Base-by-base conservation (phyloP, 345 rosid species). In the Carallia brachiata region DNA sequence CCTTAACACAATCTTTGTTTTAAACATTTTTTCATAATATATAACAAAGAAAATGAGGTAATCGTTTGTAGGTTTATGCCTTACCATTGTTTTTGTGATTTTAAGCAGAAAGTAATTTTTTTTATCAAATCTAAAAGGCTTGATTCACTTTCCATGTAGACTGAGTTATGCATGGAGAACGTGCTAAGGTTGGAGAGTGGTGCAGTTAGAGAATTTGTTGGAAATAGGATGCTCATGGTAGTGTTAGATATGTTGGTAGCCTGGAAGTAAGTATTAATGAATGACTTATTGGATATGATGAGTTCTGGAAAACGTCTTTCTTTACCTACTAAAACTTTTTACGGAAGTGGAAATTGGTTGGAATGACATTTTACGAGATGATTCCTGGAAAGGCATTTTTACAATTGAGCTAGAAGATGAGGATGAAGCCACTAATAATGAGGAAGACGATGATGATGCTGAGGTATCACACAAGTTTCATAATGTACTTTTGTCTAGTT, bases 181-280 rank as follows among this genome's bases (percentile, higher is more conserved):
- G 84, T 94, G 89, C 72, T 92, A 55, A 88, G 77, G 79, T 76
- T 94, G 83, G 98, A 87, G 82, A 82, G 81, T 64, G 87, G 95
- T 79, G 71, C 76, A 64, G 69, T 91, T 36, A 87, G 98, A 57
- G 86, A 85, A 75, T 79, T 91, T 75, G 89, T 88, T 75, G 89
- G 97, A 59, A 75, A 78, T 75, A 74, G 79, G 65, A 83, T 94
- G 83, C 87, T 94, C 28, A 79, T 76, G 77, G 85, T 84, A 27
- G 85, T 93, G 84, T 79, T 91, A 79, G 94, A 89, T 77, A 74
- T 89, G 81, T 74, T 93, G 75, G 78, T 89, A 78, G 97, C 91
- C 84, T 91, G 80, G 98, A 91, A 80, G 97, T 93, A 80, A 89
- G 98, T 81, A n/a, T 52, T 40, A 36, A n/a, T 27, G 27, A 77